Evolutionary conservation across 2,329 filamentous ascomycete genomes (phyloP).

Genomic region (Ceratocystis eucalypticola): DNA sequence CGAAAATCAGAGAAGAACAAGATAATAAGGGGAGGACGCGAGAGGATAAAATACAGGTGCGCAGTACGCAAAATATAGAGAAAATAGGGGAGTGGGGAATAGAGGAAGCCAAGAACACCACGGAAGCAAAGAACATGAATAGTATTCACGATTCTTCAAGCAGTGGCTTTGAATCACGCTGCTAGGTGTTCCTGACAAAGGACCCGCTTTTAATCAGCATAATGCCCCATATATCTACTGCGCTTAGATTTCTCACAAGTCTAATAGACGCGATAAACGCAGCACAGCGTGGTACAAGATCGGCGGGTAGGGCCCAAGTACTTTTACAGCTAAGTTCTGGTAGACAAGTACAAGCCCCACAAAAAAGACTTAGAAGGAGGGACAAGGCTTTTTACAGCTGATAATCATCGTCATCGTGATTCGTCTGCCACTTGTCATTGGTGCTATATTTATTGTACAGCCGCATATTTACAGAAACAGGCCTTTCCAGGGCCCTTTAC

Average conservation of each 20-base stretch:
- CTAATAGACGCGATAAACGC: neutral
- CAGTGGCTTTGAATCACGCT: neutral
- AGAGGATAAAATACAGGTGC: neutral
- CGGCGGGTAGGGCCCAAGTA: neutral
- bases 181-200: neutral
- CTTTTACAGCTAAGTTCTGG: neutral
- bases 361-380: neutral
- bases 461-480: neutral
- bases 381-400: constrained; percentile 1
- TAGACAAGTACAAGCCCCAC: neutral
- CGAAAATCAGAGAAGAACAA: neutral
- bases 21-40: neutral
- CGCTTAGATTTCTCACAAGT: neutral
- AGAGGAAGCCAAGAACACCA: too few relatives aligned
- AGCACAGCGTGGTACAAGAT: neutral
- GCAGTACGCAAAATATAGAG: neutral
- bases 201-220: neutral
- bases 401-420: neutral
- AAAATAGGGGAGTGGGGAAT: too few relatives aligned
- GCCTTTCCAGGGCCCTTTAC: neutral
- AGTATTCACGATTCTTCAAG: neutral
- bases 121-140: neutral
- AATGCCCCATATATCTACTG: neutral
- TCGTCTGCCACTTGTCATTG: neutral
- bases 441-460: neutral